Conservation (phyloP, 2,329 filamentous ascomycete species). For the Fusarium tuaranense region DNA sequence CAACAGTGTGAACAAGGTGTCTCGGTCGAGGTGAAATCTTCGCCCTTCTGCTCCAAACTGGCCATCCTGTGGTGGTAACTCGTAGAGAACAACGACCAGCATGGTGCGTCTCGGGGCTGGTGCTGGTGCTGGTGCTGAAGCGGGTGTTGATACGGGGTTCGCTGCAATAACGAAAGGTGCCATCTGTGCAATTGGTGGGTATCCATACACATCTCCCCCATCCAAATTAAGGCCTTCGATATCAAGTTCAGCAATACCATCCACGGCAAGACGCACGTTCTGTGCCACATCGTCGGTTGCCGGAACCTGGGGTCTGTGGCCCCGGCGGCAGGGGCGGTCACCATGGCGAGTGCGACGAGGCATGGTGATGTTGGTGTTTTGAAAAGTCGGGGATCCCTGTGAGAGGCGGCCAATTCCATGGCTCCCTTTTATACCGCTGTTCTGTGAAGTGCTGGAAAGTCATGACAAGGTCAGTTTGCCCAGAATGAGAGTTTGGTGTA, state of each 20-base stretch:
- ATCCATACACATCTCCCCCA: not conserved
- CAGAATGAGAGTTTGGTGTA: not conserved
- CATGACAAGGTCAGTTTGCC: constrained; percentile 11
- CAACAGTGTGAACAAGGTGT: constrained; percentile 19
- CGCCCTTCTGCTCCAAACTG: constrained; percentile 14
- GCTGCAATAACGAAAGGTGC: not conserved
- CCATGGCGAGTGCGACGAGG: not conserved
- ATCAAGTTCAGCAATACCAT: constrained; percentile 12
- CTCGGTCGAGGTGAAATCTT: constrained; percentile 23
- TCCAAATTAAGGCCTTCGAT: not conserved
- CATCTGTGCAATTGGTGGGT: not conserved
- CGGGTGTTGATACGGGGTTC: not conserved
- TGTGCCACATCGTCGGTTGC: not conserved
- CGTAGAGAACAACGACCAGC: constrained; percentile 22
- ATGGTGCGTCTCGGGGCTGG: constrained; percentile 16
- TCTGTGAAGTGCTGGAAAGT: not conserved
- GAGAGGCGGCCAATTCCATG: not conserved
- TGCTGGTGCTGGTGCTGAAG: not conserved
- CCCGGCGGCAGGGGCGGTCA: not conserved
- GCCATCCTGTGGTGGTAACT: constrained; percentile 4
- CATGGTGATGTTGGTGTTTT: not conserved
- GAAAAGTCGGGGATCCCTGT: not conserved
- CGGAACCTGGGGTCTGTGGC: not conserved
- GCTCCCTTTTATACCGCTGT: constrained; percentile 16
- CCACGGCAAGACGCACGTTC: not conserved